A percentile compares a stretch with the other conserved stretches of the same genome.
Conservation (phyloP, 2,329 filamentous ascomycete species). For the Chrysoporthe cubensis region DNA sequence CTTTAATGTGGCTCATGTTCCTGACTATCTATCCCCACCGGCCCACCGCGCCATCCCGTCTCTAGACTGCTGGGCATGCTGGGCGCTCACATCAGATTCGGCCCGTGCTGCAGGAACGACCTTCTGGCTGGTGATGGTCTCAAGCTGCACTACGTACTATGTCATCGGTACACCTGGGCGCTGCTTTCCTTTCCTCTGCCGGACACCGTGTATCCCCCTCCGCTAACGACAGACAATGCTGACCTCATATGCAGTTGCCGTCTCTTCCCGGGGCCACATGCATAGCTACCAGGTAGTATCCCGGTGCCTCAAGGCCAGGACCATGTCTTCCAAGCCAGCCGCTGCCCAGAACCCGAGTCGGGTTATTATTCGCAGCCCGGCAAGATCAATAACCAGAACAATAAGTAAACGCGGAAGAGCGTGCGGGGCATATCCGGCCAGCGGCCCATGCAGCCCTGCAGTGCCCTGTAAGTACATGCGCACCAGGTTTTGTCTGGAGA, state of each 20-base stretch:
- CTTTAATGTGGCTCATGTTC: conserved; percentile 13
- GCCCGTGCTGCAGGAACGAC: not conserved
- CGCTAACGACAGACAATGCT: not conserved
- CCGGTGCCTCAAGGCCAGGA: not conserved
- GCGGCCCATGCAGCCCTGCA: not conserved
- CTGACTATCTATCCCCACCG: conserved; percentile 12
- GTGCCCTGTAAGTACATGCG: not conserved
- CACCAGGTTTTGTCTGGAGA: not conserved
- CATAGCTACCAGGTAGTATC: not conserved
- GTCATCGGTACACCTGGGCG: too few species aligned
- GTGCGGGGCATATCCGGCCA: not conserved
- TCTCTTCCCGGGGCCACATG: not conserved
- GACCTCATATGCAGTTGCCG: not conserved
- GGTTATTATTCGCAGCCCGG: too few species aligned
- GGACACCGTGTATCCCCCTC: too few species aligned
- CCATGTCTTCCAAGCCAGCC: not conserved
- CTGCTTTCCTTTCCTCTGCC: too few species aligned
- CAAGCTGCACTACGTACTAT: not conserved
- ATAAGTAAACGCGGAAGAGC: not conserved
- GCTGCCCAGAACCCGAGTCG: not conserved
- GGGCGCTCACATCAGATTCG: not conserved
- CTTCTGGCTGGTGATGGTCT: not conserved
- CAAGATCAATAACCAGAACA: too few species aligned
- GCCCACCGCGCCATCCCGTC: not conserved
- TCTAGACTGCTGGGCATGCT: not conserved